Percentiles rank a stretch among this genome's conserved stretches.
Evolutionary conservation across 1,139 yeast species (phyloP).

Genomic region (Groenewaldozyma auringiensis): DNA sequence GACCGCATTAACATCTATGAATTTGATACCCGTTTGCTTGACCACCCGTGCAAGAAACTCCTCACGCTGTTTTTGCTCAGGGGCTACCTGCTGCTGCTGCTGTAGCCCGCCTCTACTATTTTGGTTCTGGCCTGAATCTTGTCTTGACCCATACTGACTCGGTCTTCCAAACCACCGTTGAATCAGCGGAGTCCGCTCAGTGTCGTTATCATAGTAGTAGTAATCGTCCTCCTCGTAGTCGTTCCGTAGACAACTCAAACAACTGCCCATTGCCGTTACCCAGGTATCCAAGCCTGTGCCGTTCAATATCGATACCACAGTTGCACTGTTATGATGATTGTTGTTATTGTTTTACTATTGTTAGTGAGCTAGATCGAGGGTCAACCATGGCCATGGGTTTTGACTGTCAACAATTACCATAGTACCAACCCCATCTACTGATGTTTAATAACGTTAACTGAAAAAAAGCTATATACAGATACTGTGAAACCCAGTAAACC

Average conservation of each 20-base stretch:
- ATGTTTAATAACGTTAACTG: too few species aligned
- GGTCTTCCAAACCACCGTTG: neutral
- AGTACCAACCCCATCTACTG: too few species aligned
- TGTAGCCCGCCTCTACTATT: neutral
- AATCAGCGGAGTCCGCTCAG: slow-evolving; percentile 1
- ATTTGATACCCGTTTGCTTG: neutral
- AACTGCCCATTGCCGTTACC: neutral
- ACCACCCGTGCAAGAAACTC: slow-evolving; percentile 1
- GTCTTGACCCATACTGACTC: neutral
- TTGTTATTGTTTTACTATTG: too few species aligned
- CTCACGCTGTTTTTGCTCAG: neutral
- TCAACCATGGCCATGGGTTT: too few species aligned
- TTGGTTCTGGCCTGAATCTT: neutral
- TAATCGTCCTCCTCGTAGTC: neutral
- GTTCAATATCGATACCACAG: neutral
- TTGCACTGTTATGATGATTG: neutral
- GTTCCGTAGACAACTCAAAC: neutral
- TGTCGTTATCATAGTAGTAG: neutral
- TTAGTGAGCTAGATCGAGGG: too few species aligned
- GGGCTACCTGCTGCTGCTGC: neutral
- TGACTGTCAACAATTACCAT: too few species aligned
- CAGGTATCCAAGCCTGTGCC: neutral
- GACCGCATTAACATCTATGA: neutral
- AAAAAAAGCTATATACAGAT: too few species aligned
- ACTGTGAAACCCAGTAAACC: too few species aligned